Conservation (phyloP, 208 protist genomes). For the Blechomonas ayalai region DNA sequence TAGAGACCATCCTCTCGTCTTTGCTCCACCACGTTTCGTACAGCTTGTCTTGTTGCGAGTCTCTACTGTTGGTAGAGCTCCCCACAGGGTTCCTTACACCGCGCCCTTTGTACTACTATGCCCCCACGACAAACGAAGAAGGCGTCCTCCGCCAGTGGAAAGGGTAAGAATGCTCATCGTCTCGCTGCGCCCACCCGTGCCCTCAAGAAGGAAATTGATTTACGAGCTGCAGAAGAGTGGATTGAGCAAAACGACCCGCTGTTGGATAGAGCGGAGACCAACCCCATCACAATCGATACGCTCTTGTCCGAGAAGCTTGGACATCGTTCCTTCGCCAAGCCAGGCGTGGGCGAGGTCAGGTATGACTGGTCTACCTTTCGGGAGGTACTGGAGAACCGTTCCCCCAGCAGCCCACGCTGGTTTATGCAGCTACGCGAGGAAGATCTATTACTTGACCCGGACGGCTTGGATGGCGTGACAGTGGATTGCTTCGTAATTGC, state of each 20-base stretch:
- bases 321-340: constrained; percentile 42
- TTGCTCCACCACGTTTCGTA: too few relatives aligned
- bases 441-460: constrained; percentile 56
- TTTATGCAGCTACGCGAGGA: constrained; percentile 85
- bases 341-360: constrained; percentile 13
- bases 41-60: too few relatives aligned
- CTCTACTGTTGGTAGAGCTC: too few relatives aligned
- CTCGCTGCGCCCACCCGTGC: constrained; percentile 13
- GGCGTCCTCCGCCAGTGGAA: constrained; percentile 6
- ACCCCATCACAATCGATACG: constrained; percentile 40
- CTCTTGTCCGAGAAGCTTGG: constrained; percentile 40
- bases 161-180: constrained; percentile 14
- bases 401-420: constrained; percentile 61
- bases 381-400: constrained; percentile 40
- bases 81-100: not conserved
- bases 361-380: constrained; percentile 75
- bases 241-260: constrained; percentile 57
- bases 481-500: constrained; percentile 82
- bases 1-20: too few relatives aligned
- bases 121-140: constrained; percentile 14
- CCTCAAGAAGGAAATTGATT: constrained; percentile 20
- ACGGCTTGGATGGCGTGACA: constrained; percentile 72
- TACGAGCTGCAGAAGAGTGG: constrained; percentile 26
- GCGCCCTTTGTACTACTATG: not conserved
- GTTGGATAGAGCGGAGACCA: constrained; percentile 27